phyloP scores from a whole-genome alignment of 495 filamentous ascomycete genomes.

The Alectoria sarmentosa region DNA sequence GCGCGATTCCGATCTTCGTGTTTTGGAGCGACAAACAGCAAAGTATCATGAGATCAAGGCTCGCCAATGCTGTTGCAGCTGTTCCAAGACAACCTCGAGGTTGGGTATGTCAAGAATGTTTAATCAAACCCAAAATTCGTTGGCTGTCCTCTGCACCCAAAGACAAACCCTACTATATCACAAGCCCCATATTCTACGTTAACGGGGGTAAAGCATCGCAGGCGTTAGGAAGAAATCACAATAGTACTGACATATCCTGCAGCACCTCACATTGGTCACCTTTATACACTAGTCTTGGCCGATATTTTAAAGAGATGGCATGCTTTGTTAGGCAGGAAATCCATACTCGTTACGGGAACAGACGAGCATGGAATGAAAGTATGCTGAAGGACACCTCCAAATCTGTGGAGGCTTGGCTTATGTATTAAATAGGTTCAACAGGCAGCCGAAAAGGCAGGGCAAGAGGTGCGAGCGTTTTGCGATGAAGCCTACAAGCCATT shows the following conservation, averaged over 20 bases:
- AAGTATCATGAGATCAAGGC: slow-evolving; percentile 12
- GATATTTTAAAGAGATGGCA: slow-evolving; percentile 95
- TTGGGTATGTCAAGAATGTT: slow-evolving; percentile 20
- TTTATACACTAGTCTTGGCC: slow-evolving; percentile 85
- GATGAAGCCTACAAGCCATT: slow-evolving; percentile 48
- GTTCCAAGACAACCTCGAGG: slow-evolving; percentile 1
- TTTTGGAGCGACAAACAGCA: background rate
- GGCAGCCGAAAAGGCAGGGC: slow-evolving; percentile 60
- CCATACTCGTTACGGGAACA: slow-evolving; percentile 83
- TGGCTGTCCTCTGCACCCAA: slow-evolving; percentile 15
- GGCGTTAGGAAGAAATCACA: background rate
- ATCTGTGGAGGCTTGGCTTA: too few relatives aligned
- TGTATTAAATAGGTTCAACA: slow-evolving; percentile 61
- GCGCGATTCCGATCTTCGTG: background rate
- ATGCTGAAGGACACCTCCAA: background rate
- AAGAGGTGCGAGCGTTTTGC: slow-evolving; percentile 56
- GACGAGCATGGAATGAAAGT: slow-evolving; percentile 95
- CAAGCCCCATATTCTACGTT: slow-evolving; percentile 97
- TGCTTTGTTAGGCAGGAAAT: slow-evolving; percentile 59
- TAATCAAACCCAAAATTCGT: background rate
- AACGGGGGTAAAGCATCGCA: slow-evolving; percentile 67
- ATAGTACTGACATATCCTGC: slow-evolving; percentile 7
- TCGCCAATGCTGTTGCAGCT: slow-evolving; percentile 1
- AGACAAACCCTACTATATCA: slow-evolving; percentile 90
- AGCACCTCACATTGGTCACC: slow-evolving; percentile 92